Base-by-base conservation (phyloP, 495 filamentous ascomycete genomes). In the Penicillium odoratum region DNA sequence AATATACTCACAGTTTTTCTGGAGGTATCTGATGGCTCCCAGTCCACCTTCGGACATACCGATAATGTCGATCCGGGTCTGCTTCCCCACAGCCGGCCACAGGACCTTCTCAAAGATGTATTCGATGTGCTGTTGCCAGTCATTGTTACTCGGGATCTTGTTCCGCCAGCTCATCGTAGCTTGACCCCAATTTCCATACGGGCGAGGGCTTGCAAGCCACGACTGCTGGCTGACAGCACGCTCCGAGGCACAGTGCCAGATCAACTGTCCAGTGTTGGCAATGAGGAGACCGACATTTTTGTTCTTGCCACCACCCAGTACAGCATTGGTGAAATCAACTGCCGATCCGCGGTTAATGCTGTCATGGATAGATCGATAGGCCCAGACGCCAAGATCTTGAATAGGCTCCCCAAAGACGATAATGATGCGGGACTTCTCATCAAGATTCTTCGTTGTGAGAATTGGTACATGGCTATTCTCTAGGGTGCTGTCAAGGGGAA, bases 371-470 rank as follows among this genome's bases (percentile, higher is more conserved):
- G 81, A 74, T 13, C 91, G 87, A 64, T 88, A 87, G 6, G 90
- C 81, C 61, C 90, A 83, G 50, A 93, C 75, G 4, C 89, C 91
- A 4, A 94, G 76, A 51, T 93, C 86, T 63, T 95, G 88, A 10
- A 54, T 59, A 2, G 78, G 66, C 56, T 93, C 87, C 56, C 88
- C 88, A 60, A 95, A 81, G 53, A 94, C 74, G 52, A 96, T 69
- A n/a, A 95, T 72, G 9, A 96, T 73, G 11, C 89, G 85, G 18
- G 79, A 79, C 29, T 81, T 83, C n/a, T 61, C 66, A 34, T 69
- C 58, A 7, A 96, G 65, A 51, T 88, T 78, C 34, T 68, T 16
- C 13, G 85, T 83, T 45, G 84, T 65, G 64, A 90, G 78, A 67
- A 98, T 90, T 0, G 85, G 83, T 30, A 91, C 74, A 60, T 89